Evolutionary conservation across 2,329 filamentous ascomycete genomes (phyloP).

Genomic region (Setomelanomma holmii): DNA sequence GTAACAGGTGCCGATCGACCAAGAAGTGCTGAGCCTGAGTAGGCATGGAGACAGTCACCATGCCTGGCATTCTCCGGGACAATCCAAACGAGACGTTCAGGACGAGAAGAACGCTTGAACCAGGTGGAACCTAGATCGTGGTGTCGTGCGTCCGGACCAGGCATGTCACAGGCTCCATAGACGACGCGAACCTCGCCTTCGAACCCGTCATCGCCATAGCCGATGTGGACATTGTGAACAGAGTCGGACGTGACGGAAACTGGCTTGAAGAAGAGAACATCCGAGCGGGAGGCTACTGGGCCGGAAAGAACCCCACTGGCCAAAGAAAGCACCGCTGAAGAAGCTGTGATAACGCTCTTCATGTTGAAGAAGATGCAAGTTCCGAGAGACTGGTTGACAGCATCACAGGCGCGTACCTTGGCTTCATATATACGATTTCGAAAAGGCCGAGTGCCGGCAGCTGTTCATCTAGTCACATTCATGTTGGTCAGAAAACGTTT

Average conservation of each 20-base stretch:
- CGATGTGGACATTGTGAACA: slow-evolving; percentile 59
- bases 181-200: slow-evolving; percentile 55
- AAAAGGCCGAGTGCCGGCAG: background rate
- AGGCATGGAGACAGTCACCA: slow-evolving; percentile 56
- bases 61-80: slow-evolving; percentile 50
- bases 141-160: slow-evolving; percentile 45
- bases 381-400: slow-evolving; percentile 4
- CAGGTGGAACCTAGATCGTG: slow-evolving; percentile 53
- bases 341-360: slow-evolving; percentile 36
- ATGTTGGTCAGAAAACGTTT: slow-evolving; percentile 28
- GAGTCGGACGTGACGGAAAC: slow-evolving; percentile 48
- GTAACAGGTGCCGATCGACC: slow-evolving; percentile 52
- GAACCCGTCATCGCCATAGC: slow-evolving; percentile 49
- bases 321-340: slow-evolving; percentile 35
- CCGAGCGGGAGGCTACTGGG: slow-evolving; percentile 27
- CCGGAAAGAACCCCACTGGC: slow-evolving; percentile 26
- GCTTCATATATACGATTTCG: slow-evolving; percentile 23
- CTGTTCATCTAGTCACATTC: slow-evolving; percentile 9
- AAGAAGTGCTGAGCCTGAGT: slow-evolving; percentile 48
- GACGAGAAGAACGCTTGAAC: slow-evolving; percentile 43
- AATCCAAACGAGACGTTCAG: slow-evolving; percentile 58
- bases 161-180: slow-evolving; percentile 55
- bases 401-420: background rate
- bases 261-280: slow-evolving; percentile 42
- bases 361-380: slow-evolving; percentile 18